Conservation (phyloP, 441 rosid species). For the Croton setiger region DNA sequence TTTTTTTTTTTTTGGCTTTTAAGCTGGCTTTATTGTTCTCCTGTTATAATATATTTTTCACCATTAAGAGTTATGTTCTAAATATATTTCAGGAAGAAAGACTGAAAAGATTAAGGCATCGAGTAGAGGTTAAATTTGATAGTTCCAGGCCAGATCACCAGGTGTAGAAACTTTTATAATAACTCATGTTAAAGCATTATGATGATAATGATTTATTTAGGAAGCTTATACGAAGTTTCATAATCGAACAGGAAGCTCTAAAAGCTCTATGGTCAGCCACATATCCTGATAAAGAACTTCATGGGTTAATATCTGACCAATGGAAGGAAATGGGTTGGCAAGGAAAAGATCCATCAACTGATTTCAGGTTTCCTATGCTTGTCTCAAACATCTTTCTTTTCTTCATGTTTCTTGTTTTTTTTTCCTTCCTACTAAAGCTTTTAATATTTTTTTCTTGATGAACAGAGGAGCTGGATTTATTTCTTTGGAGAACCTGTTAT, state of each 20-base stretch:
- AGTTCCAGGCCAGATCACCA: constrained; percentile 71
- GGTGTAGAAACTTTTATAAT: constrained; percentile 27
- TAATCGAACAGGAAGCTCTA: constrained; percentile 51
- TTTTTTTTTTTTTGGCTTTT: no score
- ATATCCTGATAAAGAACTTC: constrained; percentile 65
- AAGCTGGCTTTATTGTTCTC: background rate
- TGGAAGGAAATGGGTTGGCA: constrained; percentile 99
- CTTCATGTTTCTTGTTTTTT: constrained; percentile 8
- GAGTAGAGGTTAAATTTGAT: constrained; percentile 72
- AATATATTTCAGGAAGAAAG: constrained; percentile 62
- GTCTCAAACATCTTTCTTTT: background rate
- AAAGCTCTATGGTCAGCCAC: constrained; percentile 83
- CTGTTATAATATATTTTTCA: background rate
- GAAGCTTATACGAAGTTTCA: no score
- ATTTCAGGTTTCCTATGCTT: constrained; percentile 55
- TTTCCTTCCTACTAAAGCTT: background rate
- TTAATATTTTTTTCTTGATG: constrained; percentile 9
- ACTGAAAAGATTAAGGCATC: constrained; percentile 55
- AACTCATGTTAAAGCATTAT: background rate
- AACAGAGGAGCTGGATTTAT: constrained; percentile 93
- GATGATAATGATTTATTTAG: background rate
- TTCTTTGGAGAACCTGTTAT: constrained; percentile 81
- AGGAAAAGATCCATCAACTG: constrained; percentile 94
- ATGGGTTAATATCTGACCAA: constrained; percentile 71
- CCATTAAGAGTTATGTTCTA: background rate